Conservation (phyloP, 2,329 filamentous ascomycete genomes). For the Aspergillus latus region DNA sequence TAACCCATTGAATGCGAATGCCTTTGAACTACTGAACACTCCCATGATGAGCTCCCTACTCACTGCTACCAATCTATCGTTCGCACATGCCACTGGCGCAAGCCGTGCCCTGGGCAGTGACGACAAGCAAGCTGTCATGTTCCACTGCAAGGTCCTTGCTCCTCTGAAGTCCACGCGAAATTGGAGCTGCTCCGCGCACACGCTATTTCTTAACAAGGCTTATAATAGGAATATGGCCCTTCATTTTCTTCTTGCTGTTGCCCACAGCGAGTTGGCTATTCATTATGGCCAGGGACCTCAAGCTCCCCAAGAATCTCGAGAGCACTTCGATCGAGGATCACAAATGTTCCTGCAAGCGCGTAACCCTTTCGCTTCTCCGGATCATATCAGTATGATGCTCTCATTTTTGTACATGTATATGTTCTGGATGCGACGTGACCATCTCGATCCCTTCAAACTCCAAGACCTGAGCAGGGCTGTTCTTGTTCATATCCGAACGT, state of each 20-base stretch:
- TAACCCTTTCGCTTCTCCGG: neutral
- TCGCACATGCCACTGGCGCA: neutral
- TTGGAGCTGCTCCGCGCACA: slow-evolving; percentile 7
- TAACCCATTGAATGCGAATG: neutral
- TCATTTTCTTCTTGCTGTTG: slow-evolving; percentile 16
- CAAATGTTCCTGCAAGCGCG: slow-evolving; percentile 7
- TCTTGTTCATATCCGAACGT: neutral
- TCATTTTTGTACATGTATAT: slow-evolving; percentile 17
- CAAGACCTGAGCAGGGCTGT: slow-evolving; percentile 5
- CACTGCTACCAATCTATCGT: neutral
- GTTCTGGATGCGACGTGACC: slow-evolving; percentile 16
- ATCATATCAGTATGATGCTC: slow-evolving; percentile 16
- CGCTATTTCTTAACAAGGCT: slow-evolving; percentile 8
- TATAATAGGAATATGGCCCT: slow-evolving; percentile 9
- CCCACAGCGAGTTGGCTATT: slow-evolving; percentile 14
- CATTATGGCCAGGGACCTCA: slow-evolving; percentile 5
- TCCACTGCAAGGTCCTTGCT: slow-evolving; percentile 12
- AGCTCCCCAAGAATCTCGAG: slow-evolving; percentile 8
- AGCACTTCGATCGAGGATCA: slow-evolving; percentile 11
- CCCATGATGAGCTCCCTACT: neutral
- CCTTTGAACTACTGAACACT: neutral
- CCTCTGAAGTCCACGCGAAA: slow-evolving; percentile 13
- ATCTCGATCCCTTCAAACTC: slow-evolving; percentile 6
- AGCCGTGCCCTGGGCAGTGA: slow-evolving; percentile 1
- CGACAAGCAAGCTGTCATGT: slow-evolving; percentile 12